Percentiles rank a stretch among this genome's conserved stretches.
These are phyloP conservation scores for Colletotrichum paranaense DNA, from an alignment of 2,329 filamentous ascomycete species.

Conservation along the genomic window DNA sequence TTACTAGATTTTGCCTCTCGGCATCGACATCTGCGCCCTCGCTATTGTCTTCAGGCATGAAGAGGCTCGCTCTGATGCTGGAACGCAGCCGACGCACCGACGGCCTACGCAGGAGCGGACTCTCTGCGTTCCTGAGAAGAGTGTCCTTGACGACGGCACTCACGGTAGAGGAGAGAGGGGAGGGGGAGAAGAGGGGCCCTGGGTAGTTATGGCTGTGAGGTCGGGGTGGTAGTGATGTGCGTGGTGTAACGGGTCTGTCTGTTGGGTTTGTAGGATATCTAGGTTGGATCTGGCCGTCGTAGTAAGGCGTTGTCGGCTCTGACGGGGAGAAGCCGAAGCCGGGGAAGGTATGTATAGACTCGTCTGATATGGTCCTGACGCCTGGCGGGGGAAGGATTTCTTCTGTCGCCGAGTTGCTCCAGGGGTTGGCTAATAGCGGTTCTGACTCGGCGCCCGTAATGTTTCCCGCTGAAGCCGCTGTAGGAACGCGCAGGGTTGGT, in stretches of 20 bases:
- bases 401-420: slow-evolving; percentile 50
- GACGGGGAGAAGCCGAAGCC: slow-evolving; percentile 41
- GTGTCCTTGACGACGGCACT: slow-evolving; percentile 68
- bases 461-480: slow-evolving; percentile 45
- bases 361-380: slow-evolving; percentile 50
- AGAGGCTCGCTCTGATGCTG: slow-evolving; percentile 65
- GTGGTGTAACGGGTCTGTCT: slow-evolving; percentile 37
- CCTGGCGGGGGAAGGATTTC: slow-evolving; percentile 47
- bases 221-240: slow-evolving; percentile 32
- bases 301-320: slow-evolving; percentile 46
- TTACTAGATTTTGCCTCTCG: slow-evolving; percentile 24
- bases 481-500: slow-evolving; percentile 48
- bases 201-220: slow-evolving; percentile 53
- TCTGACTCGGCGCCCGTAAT: slow-evolving; percentile 48
- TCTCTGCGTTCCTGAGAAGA: slow-evolving; percentile 59
- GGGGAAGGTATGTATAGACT: slow-evolving; percentile 46
- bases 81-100: slow-evolving; percentile 60
- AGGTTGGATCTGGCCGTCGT: slow-evolving; percentile 41
- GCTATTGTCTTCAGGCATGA: slow-evolving; percentile 60
- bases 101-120: slow-evolving; percentile 51
- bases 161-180: slow-evolving; percentile 69
- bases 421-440: slow-evolving; percentile 56
- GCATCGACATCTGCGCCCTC: slow-evolving; percentile 42
- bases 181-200: slow-evolving; percentile 67
- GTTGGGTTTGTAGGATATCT: slow-evolving; percentile 32